Conservation (phyloP, 1,284 basidiomycete genomes). For the Cutaneotrichosporon sp. region DNA sequence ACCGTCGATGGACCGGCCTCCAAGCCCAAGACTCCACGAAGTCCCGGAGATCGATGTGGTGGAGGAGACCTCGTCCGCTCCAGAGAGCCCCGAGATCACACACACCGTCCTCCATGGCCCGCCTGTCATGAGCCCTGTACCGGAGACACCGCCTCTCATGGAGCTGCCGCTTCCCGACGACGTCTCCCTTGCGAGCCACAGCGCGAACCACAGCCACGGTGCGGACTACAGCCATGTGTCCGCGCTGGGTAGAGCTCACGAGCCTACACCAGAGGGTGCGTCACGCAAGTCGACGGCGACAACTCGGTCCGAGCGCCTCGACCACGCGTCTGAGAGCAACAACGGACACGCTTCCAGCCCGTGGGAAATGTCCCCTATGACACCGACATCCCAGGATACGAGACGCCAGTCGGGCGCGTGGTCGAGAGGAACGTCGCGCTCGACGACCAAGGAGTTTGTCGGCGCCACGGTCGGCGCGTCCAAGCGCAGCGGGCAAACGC, state of each 20-base stretch:
- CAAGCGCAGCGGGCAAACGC: neutral
- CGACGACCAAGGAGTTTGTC: neutral
- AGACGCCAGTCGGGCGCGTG: neutral
- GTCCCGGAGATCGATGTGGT: slow-evolving; percentile 22
- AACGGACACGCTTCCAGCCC: neutral
- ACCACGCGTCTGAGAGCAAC: neutral
- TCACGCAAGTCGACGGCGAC: slow-evolving; percentile 7
- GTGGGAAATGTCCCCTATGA: neutral
- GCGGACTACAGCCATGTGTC: neutral
- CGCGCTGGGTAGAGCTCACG: neutral
- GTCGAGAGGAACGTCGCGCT: neutral
- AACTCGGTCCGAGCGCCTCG: neutral
- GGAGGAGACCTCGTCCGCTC: slow-evolving; percentile 8
- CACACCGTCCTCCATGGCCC: neutral
- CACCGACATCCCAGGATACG: neutral
- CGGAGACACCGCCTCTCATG: neutral
- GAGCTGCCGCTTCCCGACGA: neutral
- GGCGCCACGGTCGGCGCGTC: neutral
- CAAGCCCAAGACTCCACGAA: slow-evolving; percentile 5
- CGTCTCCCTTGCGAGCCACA: neutral
- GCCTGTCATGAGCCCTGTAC: neutral
- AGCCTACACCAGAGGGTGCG: neutral
- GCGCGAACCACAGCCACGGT: neutral
- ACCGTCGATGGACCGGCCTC: slow-evolving; percentile 9
- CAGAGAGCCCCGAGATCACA: slow-evolving; percentile 8